A percentile compares a stretch with the other conserved stretches of the same genome.
Evolutionary conservation across 2,329 filamentous ascomycete genomes (phyloP).

Genomic region (Ceratocystis eucalypticola): DNA sequence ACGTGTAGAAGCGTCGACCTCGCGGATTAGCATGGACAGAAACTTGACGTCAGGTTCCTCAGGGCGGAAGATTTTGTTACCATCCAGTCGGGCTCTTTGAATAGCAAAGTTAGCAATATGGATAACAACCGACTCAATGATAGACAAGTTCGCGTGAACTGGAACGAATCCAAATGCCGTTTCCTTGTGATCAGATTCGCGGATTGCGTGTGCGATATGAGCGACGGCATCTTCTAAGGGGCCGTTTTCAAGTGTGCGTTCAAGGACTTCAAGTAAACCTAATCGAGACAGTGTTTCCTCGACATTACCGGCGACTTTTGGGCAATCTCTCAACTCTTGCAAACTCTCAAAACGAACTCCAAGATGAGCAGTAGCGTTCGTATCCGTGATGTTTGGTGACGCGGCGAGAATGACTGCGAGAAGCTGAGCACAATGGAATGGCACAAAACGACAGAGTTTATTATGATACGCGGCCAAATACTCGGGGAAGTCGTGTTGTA

Average conservation of each 20-base stretch:
- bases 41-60: slow-evolving; percentile 48
- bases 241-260: slow-evolving; percentile 46
- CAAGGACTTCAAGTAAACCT: slow-evolving; percentile 46
- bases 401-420: slow-evolving; percentile 80
- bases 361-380: slow-evolving; percentile 58
- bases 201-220: slow-evolving; percentile 60
- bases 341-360: slow-evolving; percentile 64
- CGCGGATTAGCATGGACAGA: slow-evolving; percentile 62
- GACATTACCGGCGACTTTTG: slow-evolving; percentile 51
- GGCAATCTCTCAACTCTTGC: slow-evolving; percentile 57
- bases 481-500: slow-evolving; percentile 90
- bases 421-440: slow-evolving; percentile 71
- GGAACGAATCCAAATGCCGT: slow-evolving; percentile 54
- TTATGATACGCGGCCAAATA: slow-evolving; percentile 82
- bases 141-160: slow-evolving; percentile 52
- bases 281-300: slow-evolving; percentile 38
- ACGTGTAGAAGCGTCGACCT: slow-evolving; percentile 60
- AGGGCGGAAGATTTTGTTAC: slow-evolving; percentile 39
- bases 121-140: slow-evolving; percentile 72
- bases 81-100: slow-evolving; percentile 42
- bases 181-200: slow-evolving; percentile 37
- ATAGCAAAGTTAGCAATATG: slow-evolving; percentile 67
- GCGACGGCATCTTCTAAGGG: slow-evolving; percentile 60
- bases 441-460: slow-evolving; percentile 66
- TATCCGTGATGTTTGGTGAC: slow-evolving; percentile 60